Evolutionary conservation across 306 rosid genomes (phyloP).

Genomic region (Abrus pulchellus): DNA sequence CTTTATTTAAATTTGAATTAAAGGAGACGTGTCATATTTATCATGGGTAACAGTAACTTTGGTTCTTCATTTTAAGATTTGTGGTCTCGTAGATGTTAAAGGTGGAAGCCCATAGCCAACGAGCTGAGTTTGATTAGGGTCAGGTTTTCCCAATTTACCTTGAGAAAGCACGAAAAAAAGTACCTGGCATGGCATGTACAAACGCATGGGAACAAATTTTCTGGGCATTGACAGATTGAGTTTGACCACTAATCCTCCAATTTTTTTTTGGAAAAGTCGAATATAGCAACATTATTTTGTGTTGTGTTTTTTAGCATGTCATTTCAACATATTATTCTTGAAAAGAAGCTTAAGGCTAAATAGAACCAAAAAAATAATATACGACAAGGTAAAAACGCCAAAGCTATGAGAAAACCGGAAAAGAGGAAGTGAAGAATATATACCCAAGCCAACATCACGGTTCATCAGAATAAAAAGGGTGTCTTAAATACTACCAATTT

Average conservation of each 20-base stretch:
- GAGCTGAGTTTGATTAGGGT: not conserved
- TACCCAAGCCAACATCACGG: constrained; percentile 29
- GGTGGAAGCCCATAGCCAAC: constrained; percentile 11
- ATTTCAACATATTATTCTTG: not conserved
- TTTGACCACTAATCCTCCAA: constrained; percentile 9
- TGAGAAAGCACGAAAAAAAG: constrained; percentile 30
- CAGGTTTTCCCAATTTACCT: constrained; percentile 24
- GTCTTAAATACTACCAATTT: constrained; percentile 47
- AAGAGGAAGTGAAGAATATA: constrained; percentile 4
- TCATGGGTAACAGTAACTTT: constrained; percentile 29
- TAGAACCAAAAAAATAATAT: constrained; percentile 43
- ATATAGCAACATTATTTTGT: not conserved
- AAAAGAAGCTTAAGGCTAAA: constrained; percentile 24
- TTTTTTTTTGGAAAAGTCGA: not conserved
- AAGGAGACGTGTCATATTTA: not conserved
- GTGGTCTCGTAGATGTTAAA: constrained; percentile 9
- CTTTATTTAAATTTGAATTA: not conserved
- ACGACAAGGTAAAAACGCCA: constrained; percentile 61
- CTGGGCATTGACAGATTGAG: constrained; percentile 30
- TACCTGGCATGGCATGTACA: constrained; percentile 14
- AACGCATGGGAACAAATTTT: constrained; percentile 38
- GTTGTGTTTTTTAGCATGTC: not conserved
- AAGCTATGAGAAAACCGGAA: constrained; percentile 2
- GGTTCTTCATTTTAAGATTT: not conserved
- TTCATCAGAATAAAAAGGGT: constrained; percentile 32